These are phyloP conservation scores for Trichomonas gallinae DNA, from an alignment of 208 protist genomes.

Conservation along the genomic window DNA sequence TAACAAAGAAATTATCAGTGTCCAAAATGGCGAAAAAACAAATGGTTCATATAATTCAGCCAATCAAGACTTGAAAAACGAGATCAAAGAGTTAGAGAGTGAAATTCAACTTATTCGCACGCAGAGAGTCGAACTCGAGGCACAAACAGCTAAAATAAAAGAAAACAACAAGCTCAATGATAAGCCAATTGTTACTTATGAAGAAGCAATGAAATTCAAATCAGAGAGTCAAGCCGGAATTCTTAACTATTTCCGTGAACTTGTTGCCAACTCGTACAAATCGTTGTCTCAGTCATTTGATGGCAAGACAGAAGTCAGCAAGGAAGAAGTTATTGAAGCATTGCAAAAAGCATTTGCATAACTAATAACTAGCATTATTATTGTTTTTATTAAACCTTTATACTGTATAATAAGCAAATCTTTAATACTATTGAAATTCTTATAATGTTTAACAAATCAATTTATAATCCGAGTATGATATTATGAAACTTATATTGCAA, in stretches of 20 bases:
- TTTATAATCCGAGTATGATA: no score
- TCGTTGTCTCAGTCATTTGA: not conserved
- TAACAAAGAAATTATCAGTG: not conserved
- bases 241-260: not conserved
- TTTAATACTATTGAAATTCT: no score
- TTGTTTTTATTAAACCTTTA: no score
- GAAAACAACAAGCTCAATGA: not conserved
- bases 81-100: not conserved
- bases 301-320: not conserved
- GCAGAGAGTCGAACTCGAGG: not conserved
- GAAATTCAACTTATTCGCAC: not conserved
- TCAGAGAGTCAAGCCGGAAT: not conserved
- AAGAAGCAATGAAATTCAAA: not conserved
- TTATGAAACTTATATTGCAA: no score
- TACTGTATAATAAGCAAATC: no score
- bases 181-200: not conserved
- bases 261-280: not conserved
- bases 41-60: not conserved
- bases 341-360: not conserved
- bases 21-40: not conserved
- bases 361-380: no score
- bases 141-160: not conserved
- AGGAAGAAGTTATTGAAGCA: not conserved
- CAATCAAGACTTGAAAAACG: not conserved
- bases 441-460: no score